phyloP scores from a whole-genome alignment of 306 rosid species.

The Canavalia gladiata region DNA sequence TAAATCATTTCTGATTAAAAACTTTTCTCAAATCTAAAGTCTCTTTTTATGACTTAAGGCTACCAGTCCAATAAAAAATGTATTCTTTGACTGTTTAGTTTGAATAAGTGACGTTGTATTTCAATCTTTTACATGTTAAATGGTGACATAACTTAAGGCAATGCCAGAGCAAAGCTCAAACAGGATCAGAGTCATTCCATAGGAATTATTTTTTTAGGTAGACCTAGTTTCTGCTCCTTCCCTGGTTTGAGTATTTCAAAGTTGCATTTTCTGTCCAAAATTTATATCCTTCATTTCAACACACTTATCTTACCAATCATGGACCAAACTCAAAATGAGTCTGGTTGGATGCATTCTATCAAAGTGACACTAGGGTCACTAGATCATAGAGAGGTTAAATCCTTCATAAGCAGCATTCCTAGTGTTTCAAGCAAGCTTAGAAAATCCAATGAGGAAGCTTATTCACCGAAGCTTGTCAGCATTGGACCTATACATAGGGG shows the following conservation, averaged over 20 bases:
- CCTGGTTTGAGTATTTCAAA: constrained; percentile 4
- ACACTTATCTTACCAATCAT: constrained; percentile 2
- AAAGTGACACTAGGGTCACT: constrained; percentile 48
- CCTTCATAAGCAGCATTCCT: constrained; percentile 49
- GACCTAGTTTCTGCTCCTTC: not conserved
- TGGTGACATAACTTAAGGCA: not conserved
- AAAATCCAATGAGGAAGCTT: constrained; percentile 44
- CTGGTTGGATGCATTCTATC: constrained; percentile 45
- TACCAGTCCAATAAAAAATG: not conserved
- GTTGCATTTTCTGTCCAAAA: not conserved
- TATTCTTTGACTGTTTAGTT: constrained; percentile 3
- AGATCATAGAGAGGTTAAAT: constrained; percentile 48
- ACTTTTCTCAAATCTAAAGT: not conserved
- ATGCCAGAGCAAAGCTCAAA: constrained; percentile 10
- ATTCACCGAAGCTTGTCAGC: constrained; percentile 45
- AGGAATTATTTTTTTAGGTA: not conserved
- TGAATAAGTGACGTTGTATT: constrained; percentile 1
- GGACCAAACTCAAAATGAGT: constrained; percentile 44
- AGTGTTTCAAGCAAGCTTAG: constrained; percentile 45
- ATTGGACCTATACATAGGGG: constrained; percentile 52
- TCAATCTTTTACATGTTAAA: constrained; percentile 22
- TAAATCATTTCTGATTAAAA: not conserved
- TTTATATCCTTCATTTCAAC: not conserved
- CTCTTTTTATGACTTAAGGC: not conserved
- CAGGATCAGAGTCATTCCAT: not conserved